These are phyloP conservation scores for Camelina sativa DNA, from an alignment of 345 rosid species.

Conservation along the genomic window DNA sequence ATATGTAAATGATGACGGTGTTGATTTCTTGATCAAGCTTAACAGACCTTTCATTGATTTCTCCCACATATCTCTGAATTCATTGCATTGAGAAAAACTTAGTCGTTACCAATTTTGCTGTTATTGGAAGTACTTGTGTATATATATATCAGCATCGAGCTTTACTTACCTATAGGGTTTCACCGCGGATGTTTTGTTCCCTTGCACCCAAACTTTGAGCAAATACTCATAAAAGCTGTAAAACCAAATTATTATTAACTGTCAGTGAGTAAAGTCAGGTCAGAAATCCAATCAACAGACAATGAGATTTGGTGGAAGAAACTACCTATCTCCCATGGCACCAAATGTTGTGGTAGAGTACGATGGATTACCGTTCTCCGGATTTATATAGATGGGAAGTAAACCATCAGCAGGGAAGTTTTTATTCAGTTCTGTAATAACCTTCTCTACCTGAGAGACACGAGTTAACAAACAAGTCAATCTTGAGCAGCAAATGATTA, in stretches of 20 bases:
- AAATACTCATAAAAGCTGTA: slow-evolving; percentile 96
- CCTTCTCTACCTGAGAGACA: slow-evolving; percentile 78
- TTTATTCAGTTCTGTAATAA: slow-evolving; percentile 68
- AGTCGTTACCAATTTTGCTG: neutral
- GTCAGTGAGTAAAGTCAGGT: slow-evolving; percentile 2
- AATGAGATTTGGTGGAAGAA: slow-evolving; percentile 8
- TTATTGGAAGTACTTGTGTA: neutral
- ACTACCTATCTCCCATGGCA: slow-evolving; percentile 99
- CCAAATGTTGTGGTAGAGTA: slow-evolving; percentile 88
- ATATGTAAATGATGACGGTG: slow-evolving; percentile 88
- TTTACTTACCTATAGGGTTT: slow-evolving; percentile 67
- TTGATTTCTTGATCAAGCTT: slow-evolving; percentile 77
- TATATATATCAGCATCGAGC: neutral
- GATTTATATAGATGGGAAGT: slow-evolving; percentile 87
- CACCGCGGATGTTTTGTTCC: slow-evolving; percentile 83
- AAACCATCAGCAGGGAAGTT: slow-evolving; percentile 92
- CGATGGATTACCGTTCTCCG: slow-evolving; percentile 60
- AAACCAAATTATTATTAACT: slow-evolving; percentile 1
- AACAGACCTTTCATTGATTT: slow-evolving; percentile 92
- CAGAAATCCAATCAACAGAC: slow-evolving; percentile 5
- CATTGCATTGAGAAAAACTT: slow-evolving; percentile 28
- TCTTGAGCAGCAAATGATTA: slow-evolving; percentile 2
- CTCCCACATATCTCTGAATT: slow-evolving; percentile 97
- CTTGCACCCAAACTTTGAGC: slow-evolving; percentile 98
- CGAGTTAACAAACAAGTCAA: slow-evolving; percentile 15